These are phyloP conservation scores for Lachnellula arida DNA, from an alignment of 2,329 filamentous ascomycete species.

Conservation along the genomic window DNA sequence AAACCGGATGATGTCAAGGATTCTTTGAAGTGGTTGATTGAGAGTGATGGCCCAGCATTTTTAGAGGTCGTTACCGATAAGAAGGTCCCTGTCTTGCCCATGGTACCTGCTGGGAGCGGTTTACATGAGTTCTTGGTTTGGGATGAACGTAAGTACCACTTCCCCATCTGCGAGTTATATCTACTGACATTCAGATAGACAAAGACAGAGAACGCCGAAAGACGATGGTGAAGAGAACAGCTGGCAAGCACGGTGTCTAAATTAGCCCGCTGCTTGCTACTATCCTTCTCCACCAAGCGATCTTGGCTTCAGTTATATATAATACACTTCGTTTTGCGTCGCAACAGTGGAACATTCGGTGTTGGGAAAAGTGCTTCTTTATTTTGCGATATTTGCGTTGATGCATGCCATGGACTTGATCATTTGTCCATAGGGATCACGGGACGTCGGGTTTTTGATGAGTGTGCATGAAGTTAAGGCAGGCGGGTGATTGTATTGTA, in stretches of 20 bases:
- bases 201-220: slow-evolving; percentile 65
- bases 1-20: slow-evolving; percentile 75
- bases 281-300: background rate
- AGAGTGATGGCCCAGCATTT: slow-evolving; percentile 84
- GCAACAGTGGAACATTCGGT: slow-evolving; percentile 3
- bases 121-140: slow-evolving; percentile 93
- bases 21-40: slow-evolving; percentile 81
- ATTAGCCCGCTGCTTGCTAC: background rate
- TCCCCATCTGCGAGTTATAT: slow-evolving; percentile 5
- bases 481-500: background rate
- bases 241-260: slow-evolving; percentile 22
- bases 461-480: background rate
- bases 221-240: slow-evolving; percentile 60
- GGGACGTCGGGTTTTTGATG: background rate
- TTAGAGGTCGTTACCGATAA: slow-evolving; percentile 89
- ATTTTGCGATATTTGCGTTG: slow-evolving; percentile 5
- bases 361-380: slow-evolving; percentile 16
- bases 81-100: slow-evolving; percentile 92
- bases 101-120: slow-evolving; percentile 85
- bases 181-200: slow-evolving; percentile 44
- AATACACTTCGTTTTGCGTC: background rate
- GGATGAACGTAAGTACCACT: slow-evolving; percentile 60
- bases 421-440: slow-evolving; percentile 6
- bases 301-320: background rate
- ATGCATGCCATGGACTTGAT: slow-evolving; percentile 7